Evolutionary conservation across 129 eudicot species (phyloP).

Genomic region (Apium graveolens): DNA sequence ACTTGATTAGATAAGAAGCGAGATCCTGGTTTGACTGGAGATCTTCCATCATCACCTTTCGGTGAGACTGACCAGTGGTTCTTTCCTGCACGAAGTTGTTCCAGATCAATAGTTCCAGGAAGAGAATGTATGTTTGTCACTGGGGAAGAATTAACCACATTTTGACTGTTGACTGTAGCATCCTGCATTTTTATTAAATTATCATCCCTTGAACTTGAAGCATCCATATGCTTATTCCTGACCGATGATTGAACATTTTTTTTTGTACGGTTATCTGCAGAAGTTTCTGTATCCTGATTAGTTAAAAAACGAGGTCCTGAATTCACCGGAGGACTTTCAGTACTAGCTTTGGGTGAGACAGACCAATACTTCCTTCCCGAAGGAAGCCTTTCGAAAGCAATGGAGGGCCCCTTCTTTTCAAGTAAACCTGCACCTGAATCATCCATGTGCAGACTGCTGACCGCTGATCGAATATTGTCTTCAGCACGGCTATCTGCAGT

Average conservation of each 20-base stretch:
- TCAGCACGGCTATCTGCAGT: neutral
- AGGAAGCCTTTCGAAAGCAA: conserved; percentile 60
- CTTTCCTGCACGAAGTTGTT: conserved; percentile 67
- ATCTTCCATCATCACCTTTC: conserved; percentile 29
- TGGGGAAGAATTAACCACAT: conserved; percentile 31
- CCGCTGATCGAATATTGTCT: neutral
- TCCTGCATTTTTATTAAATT: neutral
- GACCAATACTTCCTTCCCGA: conserved; percentile 79
- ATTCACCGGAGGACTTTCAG: conserved; percentile 4
- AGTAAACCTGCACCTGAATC: neutral
- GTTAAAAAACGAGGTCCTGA: neutral
- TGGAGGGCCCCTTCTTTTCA: neutral
- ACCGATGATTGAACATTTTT: neutral
- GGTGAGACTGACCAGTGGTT: conserved; percentile 74
- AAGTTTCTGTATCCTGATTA: neutral
- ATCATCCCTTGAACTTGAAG: neutral
- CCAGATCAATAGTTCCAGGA: conserved; percentile 35
- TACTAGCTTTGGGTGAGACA: conserved; percentile 56
- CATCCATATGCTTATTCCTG: neutral
- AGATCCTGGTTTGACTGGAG: conserved; percentile 47
- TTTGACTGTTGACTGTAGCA: neutral
- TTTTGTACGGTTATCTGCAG: neutral
- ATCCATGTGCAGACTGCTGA: neutral
- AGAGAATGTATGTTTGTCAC: conserved; percentile 21
- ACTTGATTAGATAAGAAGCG: conserved; percentile 26